A percentile compares a stretch with the other conserved stretches of the same genome.
These are phyloP conservation scores for Vaccinium corymbosum DNA, from an alignment of 148 eudicot species.

Conservation along the genomic window DNA sequence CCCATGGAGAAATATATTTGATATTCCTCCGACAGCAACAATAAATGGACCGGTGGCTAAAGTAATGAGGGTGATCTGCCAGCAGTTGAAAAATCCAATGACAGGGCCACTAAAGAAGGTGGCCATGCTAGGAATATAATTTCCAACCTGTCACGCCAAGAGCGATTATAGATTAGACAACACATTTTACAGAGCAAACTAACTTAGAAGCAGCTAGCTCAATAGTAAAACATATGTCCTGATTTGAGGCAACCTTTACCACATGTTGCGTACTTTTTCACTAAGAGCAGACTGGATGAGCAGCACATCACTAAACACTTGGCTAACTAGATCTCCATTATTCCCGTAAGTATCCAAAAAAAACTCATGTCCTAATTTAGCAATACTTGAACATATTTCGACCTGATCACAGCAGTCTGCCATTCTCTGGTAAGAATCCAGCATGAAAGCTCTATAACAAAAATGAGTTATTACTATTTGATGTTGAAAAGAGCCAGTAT, in stretches of 20 bases:
- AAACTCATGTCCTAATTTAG: constrained; percentile 97
- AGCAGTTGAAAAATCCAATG: constrained; percentile 87
- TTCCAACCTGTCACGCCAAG: constrained; percentile 69
- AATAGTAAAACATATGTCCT: neutral
- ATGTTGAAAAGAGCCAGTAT: constrained; percentile 5
- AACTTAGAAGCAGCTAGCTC: neutral
- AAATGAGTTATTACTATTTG: constrained; percentile 28
- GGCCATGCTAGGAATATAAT: constrained; percentile 98
- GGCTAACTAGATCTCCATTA: constrained; percentile 99
- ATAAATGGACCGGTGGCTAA: constrained; percentile 95
- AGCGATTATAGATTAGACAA: constrained; percentile 15
- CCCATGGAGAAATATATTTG: constrained; percentile 94
- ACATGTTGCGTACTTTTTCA: constrained; percentile 64
- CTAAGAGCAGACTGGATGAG: constrained; percentile 99
- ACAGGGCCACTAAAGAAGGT: constrained; percentile 92
- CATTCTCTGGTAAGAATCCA: constrained; percentile 99
- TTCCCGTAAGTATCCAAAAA: constrained; percentile 86
- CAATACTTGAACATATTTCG: constrained; percentile 86
- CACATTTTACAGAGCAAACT: constrained; percentile 11
- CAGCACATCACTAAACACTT: constrained; percentile 93
- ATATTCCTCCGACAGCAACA: constrained; percentile 99
- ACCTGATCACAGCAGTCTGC: constrained; percentile 97
- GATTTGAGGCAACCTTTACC: neutral
- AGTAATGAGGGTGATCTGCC: constrained; percentile 92
- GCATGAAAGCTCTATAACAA: constrained; percentile 82